phyloP scores from a whole-genome alignment of 139 green algal species.

The Tetradesmus obliquus region DNA sequence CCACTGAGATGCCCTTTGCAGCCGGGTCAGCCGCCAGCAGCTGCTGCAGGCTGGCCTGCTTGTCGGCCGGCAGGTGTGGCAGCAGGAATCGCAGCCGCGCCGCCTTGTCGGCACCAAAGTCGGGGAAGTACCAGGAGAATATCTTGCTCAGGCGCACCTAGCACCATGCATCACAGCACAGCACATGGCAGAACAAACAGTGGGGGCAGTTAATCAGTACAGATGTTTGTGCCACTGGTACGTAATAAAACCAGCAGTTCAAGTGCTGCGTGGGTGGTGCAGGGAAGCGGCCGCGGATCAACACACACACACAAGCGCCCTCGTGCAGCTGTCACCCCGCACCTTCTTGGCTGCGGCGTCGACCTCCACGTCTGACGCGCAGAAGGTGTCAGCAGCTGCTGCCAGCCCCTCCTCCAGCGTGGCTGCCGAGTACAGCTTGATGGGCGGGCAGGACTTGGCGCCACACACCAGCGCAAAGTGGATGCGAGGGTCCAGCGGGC shows the following conservation, averaged over 20 bases:
- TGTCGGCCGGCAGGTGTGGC: constrained; percentile 52
- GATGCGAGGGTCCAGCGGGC: constrained; percentile 85
- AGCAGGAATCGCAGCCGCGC: constrained; percentile 69
- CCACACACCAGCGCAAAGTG: constrained; percentile 98
- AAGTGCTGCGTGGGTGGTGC: not conserved
- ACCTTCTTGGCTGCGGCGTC: constrained; percentile 14
- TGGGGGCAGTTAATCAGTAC: not conserved
- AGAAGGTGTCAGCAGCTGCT: constrained; percentile 73
- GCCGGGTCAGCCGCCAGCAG: constrained; percentile 52
- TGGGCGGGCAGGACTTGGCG: constrained; percentile 92
- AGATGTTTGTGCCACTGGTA: no score
- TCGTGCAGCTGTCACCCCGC: not conserved
- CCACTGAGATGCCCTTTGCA: constrained; percentile 50
- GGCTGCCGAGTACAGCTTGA: constrained; percentile 85
- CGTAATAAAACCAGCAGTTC: not conserved
- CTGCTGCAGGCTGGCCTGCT: constrained; percentile 32
- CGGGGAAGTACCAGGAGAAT: constrained; percentile 88
- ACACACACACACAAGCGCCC: no score
- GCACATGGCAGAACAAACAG: not conserved
- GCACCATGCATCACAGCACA: not conserved
- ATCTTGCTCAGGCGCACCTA: constrained; percentile 86
- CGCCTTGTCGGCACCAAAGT: constrained; percentile 77
- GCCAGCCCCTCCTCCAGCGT: constrained; percentile 87
- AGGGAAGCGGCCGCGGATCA: no score
- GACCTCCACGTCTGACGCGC: constrained; percentile 61